A percentile compares a stretch with the other conserved stretches of the same genome.
Conservation (phyloP, 2,329 filamentous ascomycete genomes). For the Westerdykella ornata region DNA sequence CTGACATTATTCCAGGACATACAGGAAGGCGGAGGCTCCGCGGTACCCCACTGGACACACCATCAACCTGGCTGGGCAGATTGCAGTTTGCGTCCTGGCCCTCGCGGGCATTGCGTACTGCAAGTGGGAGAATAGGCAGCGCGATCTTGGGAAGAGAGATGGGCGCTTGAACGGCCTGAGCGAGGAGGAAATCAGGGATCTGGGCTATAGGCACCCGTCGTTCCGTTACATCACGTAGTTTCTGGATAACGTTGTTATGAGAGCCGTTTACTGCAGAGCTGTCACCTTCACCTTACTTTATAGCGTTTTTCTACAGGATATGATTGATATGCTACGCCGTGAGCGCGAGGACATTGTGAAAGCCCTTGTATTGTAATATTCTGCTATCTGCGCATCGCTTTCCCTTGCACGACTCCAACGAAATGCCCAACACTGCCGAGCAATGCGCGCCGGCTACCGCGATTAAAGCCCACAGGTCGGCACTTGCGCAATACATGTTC, state of each 20-base stretch:
- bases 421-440: too few relatives aligned
- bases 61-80: conserved; percentile 52
- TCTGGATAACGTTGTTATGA: background rate
- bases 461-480: background rate
- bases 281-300: background rate
- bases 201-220: conserved; percentile 51
- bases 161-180: conserved; percentile 45
- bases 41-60: conserved; percentile 67
- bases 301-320: background rate
- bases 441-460: too few relatives aligned
- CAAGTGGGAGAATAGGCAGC: conserved; percentile 47
- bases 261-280: background rate
- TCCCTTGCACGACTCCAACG: too few relatives aligned
- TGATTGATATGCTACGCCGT: too few relatives aligned
- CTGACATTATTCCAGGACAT: conserved; percentile 54
- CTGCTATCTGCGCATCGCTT: too few relatives aligned
- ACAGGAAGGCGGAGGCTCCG: conserved; percentile 51
- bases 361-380: too few relatives aligned
- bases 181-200: conserved; percentile 42
- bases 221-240: conserved; percentile 50
- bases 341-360: too few relatives aligned
- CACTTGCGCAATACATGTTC: conserved; percentile 1
- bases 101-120: conserved; percentile 49
- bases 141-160: conserved; percentile 46
- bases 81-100: conserved; percentile 42